Evolutionary conservation across 805 yeast species (phyloP).

Genomic region (Candida ovalis): DNA sequence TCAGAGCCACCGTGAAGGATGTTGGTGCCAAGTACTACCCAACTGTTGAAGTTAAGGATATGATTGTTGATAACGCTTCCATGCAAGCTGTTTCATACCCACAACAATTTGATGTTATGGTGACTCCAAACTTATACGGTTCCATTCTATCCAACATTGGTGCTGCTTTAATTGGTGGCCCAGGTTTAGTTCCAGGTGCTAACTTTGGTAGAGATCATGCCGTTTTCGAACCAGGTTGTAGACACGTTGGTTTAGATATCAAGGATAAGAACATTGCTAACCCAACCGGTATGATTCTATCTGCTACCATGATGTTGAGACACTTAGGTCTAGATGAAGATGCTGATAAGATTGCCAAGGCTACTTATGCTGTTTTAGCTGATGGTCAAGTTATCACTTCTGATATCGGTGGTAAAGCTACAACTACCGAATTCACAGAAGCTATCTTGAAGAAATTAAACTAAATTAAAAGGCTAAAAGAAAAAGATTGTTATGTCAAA

Average conservation of each 20-base stretch:
- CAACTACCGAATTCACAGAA: slow-evolving; percentile 92
- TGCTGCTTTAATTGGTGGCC: slow-evolving; percentile 96
- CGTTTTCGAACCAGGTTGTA: slow-evolving; percentile 98
- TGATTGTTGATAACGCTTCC: slow-evolving; percentile 97
- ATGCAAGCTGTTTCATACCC: slow-evolving; percentile 99
- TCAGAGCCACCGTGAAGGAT: slow-evolving; percentile 88
- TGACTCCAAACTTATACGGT: slow-evolving; percentile 97
- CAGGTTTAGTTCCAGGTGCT: slow-evolving; percentile 98
- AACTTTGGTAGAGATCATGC: slow-evolving; percentile 97
- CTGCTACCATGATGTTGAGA: slow-evolving; percentile 88
- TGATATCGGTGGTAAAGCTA: slow-evolving; percentile 86
- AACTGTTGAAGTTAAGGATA: slow-evolving; percentile 76
- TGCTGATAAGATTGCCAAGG: slow-evolving; percentile 84
- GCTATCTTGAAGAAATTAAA: slow-evolving; percentile 75
- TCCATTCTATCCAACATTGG: slow-evolving; percentile 96
- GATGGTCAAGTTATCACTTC: slow-evolving; percentile 83
- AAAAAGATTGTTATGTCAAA: not conserved
- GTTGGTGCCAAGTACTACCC: slow-evolving; percentile 85
- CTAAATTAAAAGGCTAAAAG: slow-evolving; percentile 2
- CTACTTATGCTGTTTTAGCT: slow-evolving; percentile 84
- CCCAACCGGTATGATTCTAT: slow-evolving; percentile 96
- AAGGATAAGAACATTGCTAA: slow-evolving; percentile 93
- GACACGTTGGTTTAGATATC: slow-evolving; percentile 98
- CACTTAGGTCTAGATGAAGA: slow-evolving; percentile 84
- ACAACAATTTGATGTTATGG: slow-evolving; percentile 96